A percentile compares a stretch with the other conserved stretches of the same genome.
phyloP scores from a whole-genome alignment of 139 green algal species.

The Tetradesmus lagerheimii region DNA sequence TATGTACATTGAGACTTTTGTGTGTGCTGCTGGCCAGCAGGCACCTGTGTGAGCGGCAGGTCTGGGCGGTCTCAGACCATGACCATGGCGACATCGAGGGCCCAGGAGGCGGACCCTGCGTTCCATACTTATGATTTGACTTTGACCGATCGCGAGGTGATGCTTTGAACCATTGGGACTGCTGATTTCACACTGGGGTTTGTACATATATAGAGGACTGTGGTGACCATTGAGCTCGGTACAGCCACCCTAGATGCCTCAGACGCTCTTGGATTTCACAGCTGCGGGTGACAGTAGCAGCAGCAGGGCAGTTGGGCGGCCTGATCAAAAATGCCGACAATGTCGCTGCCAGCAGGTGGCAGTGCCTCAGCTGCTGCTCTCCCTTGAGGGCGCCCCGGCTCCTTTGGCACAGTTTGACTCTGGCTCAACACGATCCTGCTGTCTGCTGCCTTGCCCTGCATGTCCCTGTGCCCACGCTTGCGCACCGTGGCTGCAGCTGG shows the following conservation, averaged over 20 bases:
- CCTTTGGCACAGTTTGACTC: no score
- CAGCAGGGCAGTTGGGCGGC: neutral
- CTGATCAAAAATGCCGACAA: neutral
- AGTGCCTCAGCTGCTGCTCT: neutral
- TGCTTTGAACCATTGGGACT: neutral
- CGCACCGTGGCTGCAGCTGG: neutral
- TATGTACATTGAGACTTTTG: neutral
- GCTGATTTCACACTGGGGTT: neutral
- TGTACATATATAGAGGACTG: neutral
- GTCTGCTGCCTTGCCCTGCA: no score
- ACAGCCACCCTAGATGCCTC: neutral
- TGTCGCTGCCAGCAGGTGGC: neutral
- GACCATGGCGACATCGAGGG: neutral
- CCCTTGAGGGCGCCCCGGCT: neutral
- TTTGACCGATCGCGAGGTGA: neutral
- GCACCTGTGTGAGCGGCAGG: neutral
- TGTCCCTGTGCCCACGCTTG: neutral
- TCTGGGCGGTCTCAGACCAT: neutral
- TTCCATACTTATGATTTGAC: constrained; percentile 31
- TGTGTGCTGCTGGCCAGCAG: neutral
- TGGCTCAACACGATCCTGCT: neutral
- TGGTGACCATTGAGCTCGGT: neutral
- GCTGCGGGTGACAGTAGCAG: neutral
- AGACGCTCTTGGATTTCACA: neutral
- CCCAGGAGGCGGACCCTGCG: neutral